A percentile compares a stretch with the other conserved stretches of the same genome.
Evolutionary conservation across 768 basidiomycete species (phyloP).

Genomic region (Auriscalpium orientale): DNA sequence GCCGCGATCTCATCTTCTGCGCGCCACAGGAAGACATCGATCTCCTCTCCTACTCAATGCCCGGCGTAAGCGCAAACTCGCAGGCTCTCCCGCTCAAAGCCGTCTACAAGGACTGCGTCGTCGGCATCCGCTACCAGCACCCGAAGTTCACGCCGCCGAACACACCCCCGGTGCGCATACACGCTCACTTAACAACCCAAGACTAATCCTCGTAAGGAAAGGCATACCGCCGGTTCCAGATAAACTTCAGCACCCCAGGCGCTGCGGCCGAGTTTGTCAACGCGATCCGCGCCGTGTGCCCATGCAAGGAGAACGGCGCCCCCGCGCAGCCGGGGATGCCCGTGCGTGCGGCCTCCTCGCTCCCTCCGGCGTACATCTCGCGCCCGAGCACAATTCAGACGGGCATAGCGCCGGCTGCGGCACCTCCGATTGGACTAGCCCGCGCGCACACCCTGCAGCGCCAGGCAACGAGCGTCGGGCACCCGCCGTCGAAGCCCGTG

Average conservation of each 20-base stretch:
- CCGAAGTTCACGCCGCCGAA: conserved; percentile 26
- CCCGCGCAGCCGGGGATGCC: conserved; percentile 6
- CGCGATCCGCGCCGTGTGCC: conserved; percentile 59
- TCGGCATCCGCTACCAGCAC: conserved; percentile 70
- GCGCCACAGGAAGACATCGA: conserved; percentile 66
- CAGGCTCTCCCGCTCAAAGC: conserved; percentile 73
- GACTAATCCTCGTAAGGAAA: conserved; percentile 19
- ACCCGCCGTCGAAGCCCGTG: too few relatives aligned
- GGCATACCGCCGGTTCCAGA: conserved; percentile 71
- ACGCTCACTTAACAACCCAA: background rate
- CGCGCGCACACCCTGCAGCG: too few relatives aligned
- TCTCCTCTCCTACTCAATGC: conserved; percentile 53
- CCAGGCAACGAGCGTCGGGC: too few relatives aligned
- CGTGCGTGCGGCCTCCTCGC: too few relatives aligned
- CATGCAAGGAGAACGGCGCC: conserved; percentile 56
- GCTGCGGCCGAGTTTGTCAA: conserved; percentile 53
- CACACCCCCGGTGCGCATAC: conserved; percentile 4
- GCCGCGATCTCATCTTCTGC: background rate
- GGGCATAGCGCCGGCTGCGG: too few relatives aligned
- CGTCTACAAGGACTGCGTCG: conserved; percentile 64
- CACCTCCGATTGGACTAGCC: too few relatives aligned
- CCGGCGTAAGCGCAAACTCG: conserved; percentile 20
- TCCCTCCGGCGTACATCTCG: too few relatives aligned
- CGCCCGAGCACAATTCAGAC: too few relatives aligned
- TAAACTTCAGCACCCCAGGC: conserved; percentile 48